A percentile compares a stretch with the other conserved stretches of the same genome.
These are phyloP conservation scores for Candida bentonensis DNA, from an alignment of 805 yeast species.

Conservation along the genomic window DNA sequence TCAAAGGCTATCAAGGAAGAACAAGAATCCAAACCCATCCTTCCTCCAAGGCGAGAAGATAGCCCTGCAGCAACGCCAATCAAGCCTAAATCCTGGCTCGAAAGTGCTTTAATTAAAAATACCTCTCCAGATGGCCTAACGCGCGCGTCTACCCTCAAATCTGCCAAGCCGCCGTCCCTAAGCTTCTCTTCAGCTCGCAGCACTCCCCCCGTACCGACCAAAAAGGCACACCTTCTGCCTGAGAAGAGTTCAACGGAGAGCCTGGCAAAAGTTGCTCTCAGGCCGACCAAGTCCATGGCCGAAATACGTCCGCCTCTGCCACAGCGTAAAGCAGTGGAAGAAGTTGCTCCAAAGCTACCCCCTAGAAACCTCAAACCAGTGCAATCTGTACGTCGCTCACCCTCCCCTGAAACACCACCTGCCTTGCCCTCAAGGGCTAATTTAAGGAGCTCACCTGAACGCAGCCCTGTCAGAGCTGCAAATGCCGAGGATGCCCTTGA, in stretches of 20 bases:
- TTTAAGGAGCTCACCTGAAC: neutral
- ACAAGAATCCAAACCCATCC: neutral
- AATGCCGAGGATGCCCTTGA: neutral
- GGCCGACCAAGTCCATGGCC: no score
- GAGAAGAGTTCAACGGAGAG: no score
- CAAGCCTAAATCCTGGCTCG: neutral
- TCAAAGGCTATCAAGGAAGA: no score
- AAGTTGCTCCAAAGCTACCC: neutral
- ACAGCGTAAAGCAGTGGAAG: no score
- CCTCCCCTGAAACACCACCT: neutral
- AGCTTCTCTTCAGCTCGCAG: neutral
- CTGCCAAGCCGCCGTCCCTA: neutral
- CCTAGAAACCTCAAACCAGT: neutral
- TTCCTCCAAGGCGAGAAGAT: neutral
- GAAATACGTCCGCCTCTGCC: no score
- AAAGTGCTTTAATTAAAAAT: neutral
- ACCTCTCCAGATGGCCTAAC: neutral
- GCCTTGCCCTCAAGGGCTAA: neutral
- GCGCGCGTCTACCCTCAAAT: neutral
- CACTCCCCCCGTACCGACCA: neutral
- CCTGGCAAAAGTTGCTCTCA: no score
- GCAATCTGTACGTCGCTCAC: neutral
- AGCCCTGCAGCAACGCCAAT: neutral
- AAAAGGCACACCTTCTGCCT: neutral
- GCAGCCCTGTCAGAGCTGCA: neutral